phyloP scores from a whole-genome alignment of 2,329 filamentous ascomycete genomes.

The Aureobasidium sp. region DNA sequence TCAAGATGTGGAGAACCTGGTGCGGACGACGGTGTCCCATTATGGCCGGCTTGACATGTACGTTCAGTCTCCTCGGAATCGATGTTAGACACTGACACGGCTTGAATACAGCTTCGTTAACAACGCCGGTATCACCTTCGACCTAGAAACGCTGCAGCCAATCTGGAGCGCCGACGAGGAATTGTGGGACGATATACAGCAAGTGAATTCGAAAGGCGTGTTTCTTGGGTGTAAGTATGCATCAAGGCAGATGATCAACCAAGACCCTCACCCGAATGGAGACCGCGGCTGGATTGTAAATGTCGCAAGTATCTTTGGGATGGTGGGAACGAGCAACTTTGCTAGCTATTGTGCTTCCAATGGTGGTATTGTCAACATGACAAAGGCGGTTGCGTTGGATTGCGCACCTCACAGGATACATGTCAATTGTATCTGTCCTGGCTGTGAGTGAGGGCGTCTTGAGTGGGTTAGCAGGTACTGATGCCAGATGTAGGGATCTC shows the following conservation, averaged over 20 bases:
- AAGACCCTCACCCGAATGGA: slow-evolving; percentile 26
- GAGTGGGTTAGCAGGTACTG: background rate
- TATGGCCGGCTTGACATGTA: slow-evolving; percentile 16
- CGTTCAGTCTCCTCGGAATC: background rate
- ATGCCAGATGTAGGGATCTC: background rate
- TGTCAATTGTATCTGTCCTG: slow-evolving; percentile 38
- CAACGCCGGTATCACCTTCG: slow-evolving; percentile 32
- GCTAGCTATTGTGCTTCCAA: slow-evolving; percentile 43
- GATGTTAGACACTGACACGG: background rate
- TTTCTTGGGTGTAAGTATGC: slow-evolving; percentile 36
- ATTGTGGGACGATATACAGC: slow-evolving; percentile 32
- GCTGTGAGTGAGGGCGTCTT: slow-evolving; percentile 28
- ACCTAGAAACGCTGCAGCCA: slow-evolving; percentile 19
- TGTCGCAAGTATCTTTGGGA: slow-evolving; percentile 30
- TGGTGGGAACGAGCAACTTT: slow-evolving; percentile 25
- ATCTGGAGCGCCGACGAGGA: slow-evolving; percentile 26
- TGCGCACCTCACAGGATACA: slow-evolving; percentile 37
- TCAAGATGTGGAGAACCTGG: slow-evolving; percentile 7
- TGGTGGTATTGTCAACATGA: slow-evolving; percentile 41
- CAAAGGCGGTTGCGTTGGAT: slow-evolving; percentile 40
- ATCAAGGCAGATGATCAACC: slow-evolving; percentile 31
- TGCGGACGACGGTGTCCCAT: slow-evolving; percentile 3
- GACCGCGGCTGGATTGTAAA: slow-evolving; percentile 36
- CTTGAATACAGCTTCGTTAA: slow-evolving; percentile 25
- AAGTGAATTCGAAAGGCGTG: slow-evolving; percentile 32